Percentiles rank a stretch among this genome's conserved stretches.
phyloP scores from a whole-genome alignment of 129 eudicot genomes.

The Smallanthus sonchifolius region DNA sequence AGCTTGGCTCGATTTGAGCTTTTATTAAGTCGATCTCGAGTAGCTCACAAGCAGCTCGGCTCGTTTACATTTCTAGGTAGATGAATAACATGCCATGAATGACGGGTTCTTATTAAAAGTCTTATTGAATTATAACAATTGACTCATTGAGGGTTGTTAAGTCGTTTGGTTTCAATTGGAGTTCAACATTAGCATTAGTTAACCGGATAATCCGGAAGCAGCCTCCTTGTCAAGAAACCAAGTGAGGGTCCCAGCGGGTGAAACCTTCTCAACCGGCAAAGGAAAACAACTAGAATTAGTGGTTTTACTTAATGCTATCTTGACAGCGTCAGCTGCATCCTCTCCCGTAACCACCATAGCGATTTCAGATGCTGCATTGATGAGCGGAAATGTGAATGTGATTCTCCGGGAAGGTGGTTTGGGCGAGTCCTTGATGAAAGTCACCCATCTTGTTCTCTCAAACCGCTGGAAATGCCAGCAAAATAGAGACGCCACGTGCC shows the following conservation, averaged over 20 bases:
- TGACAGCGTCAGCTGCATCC: conserved; percentile 47
- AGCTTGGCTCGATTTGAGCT: no score
- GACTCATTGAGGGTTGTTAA: no score
- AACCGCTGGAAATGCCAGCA: conserved; percentile 52
- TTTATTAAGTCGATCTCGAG: no score
- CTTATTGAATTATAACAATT: neutral
- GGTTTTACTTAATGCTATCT: conserved; percentile 32
- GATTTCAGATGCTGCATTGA: conserved; percentile 60
- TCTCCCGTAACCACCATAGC: conserved; percentile 73
- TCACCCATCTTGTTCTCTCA: conserved; percentile 62
- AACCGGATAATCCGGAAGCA: conserved; percentile 28
- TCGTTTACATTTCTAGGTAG: neutral
- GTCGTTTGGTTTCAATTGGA: no score
- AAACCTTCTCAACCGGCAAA: conserved; percentile 51
- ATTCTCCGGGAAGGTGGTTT: conserved; percentile 81
- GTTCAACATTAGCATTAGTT: neutral
- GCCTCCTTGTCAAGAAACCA: conserved; percentile 76
- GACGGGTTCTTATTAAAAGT: neutral
- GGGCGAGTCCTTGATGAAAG: conserved; percentile 74
- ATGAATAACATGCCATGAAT: neutral
- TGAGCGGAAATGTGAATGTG: conserved; percentile 79
- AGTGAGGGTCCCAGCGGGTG: conserved; percentile 47
- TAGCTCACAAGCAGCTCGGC: no score
- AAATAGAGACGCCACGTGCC: conserved; percentile 85
- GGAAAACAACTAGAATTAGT: conserved; percentile 9